Percentiles rank a stretch among this genome's conserved stretches.
phyloP scores from a whole-genome alignment of 768 basidiomycete species.

The Collybia sordida region DNA sequence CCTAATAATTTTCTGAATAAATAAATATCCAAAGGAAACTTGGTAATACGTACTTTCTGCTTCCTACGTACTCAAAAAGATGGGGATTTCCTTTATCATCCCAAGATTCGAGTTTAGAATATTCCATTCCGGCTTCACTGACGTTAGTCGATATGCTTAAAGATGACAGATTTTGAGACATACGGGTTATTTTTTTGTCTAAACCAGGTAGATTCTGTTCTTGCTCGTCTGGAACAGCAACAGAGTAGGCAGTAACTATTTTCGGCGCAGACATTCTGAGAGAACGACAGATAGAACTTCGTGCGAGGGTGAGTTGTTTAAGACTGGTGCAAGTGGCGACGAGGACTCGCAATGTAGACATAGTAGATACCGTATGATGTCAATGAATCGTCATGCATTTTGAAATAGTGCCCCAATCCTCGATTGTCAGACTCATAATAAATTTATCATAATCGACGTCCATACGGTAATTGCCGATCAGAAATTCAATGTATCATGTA shows the following conservation, averaged over 20 bases:
- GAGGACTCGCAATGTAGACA: too few relatives aligned
- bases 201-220: slow-evolving; percentile 48
- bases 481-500: too few relatives aligned
- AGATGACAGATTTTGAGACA: slow-evolving; percentile 19
- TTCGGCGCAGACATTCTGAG: slow-evolving; percentile 24
- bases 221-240: slow-evolving; percentile 38
- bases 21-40: not conserved
- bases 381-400: too few relatives aligned
- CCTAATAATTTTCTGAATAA: slow-evolving; percentile 9
- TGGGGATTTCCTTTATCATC: slow-evolving; percentile 50
- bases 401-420: too few relatives aligned
- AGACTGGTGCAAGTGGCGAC: too few relatives aligned
- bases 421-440: too few relatives aligned
- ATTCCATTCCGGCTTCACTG: slow-evolving; percentile 32
- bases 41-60: slow-evolving; percentile 34
- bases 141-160: not conserved
- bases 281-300: too few relatives aligned
- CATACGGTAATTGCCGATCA: too few relatives aligned
- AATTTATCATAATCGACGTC: too few relatives aligned
- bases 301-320: too few relatives aligned
- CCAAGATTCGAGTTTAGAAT: slow-evolving; percentile 45
- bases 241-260: slow-evolving; percentile 33
- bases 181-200: slow-evolving; percentile 47
- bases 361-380: too few relatives aligned
- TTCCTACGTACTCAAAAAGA: slow-evolving; percentile 50